phyloP scores from a whole-genome alignment of 2,329 filamentous ascomycete species.

The Beauveria sp. region DNA sequence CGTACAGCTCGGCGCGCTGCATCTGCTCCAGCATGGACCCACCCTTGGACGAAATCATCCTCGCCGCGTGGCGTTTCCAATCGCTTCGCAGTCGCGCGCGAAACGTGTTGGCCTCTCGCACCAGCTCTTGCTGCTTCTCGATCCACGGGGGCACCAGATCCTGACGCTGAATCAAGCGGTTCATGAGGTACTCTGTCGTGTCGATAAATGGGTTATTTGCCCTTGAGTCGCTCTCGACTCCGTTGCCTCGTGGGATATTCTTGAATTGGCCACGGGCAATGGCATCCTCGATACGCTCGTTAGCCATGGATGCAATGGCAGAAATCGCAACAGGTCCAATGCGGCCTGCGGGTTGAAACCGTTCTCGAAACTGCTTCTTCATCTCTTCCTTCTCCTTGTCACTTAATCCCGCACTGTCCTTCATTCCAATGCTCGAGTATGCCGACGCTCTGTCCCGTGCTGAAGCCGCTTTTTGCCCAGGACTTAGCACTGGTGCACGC shows the following conservation, averaged over 20 bases:
- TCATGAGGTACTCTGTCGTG: slow-evolving; percentile 96
- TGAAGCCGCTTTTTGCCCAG: slow-evolving; percentile 41
- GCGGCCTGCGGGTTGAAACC: slow-evolving; percentile 67
- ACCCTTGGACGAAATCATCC: slow-evolving; percentile 69
- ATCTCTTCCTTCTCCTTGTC: slow-evolving; percentile 67
- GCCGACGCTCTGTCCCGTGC: slow-evolving; percentile 50
- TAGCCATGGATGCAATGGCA: slow-evolving; percentile 75
- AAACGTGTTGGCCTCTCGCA: slow-evolving; percentile 61
- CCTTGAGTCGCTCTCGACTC: slow-evolving; percentile 71
- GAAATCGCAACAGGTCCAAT: slow-evolving; percentile 68
- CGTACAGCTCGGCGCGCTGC: slow-evolving; percentile 61
- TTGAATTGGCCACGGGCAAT: slow-evolving; percentile 85
- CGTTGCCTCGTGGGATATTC: slow-evolving; percentile 73
- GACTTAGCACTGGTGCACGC: slow-evolving; percentile 27
- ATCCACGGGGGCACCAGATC: slow-evolving; percentile 97
- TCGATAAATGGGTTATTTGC: slow-evolving; percentile 86
- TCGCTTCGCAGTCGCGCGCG: slow-evolving; percentile 67
- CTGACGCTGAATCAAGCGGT: slow-evolving; percentile 95
- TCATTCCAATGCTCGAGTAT: slow-evolving; percentile 42
- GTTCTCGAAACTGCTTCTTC: slow-evolving; percentile 66
- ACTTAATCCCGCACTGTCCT: slow-evolving; percentile 44
- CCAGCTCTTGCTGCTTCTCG: slow-evolving; percentile 91
- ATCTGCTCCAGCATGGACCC: slow-evolving; percentile 70
- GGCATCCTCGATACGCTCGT: slow-evolving; percentile 87
- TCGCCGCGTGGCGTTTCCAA: slow-evolving; percentile 76